Base-by-base conservation (phyloP, 1,139 yeast species). In the Lodderomyces metapsilosis region DNA sequence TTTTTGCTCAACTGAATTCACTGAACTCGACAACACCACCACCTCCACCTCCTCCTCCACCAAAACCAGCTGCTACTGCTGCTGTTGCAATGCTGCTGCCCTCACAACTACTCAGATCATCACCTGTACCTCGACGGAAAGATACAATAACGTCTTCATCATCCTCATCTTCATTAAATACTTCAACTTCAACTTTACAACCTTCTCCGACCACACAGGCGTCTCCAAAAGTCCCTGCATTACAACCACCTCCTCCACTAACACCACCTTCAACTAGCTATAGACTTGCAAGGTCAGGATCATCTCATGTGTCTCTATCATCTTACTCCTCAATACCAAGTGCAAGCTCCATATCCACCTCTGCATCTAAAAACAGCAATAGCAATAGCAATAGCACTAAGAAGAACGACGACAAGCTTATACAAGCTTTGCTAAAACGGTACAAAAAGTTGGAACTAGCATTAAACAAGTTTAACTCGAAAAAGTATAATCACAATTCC, bases 391-490 rank as follows among this genome's bases (percentile, higher is more conserved):
- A n/a, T 41, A 22, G 15, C 44, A 16, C 3, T 35, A 23, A 24
- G 41, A 8, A 51, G 22, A 28, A 36, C 18, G 49, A 53, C 41
- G 69, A 64, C 41, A 53, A 56, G 34, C 49, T 63, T 18, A 59
- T 67, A 33, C 64, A 66, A 44, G 43, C 59, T 7, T 48, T 65
- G 18, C 50, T 66, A 38, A 67, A 68, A 42, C 70, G 64, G 46
- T 68, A 66, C 51, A 76, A 76, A 50, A 59, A 60, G 38, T 56
- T 78, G 36, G 80, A 77, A 40, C 58, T 68, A 20, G 71, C 72
- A 4, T 57, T 76, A 36, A 52, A 60, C 34, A 79, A 77, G 52
- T 81, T 80, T 52, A 63, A 64, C 34, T 66, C 80, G 21, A 78
- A 79, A 51, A 66, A 72, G 37, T 64, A 64, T 37, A 50, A 50